Base-by-base conservation (phyloP, 768 basidiomycete species). In the Gloeopeniophorella convolvens region DNA sequence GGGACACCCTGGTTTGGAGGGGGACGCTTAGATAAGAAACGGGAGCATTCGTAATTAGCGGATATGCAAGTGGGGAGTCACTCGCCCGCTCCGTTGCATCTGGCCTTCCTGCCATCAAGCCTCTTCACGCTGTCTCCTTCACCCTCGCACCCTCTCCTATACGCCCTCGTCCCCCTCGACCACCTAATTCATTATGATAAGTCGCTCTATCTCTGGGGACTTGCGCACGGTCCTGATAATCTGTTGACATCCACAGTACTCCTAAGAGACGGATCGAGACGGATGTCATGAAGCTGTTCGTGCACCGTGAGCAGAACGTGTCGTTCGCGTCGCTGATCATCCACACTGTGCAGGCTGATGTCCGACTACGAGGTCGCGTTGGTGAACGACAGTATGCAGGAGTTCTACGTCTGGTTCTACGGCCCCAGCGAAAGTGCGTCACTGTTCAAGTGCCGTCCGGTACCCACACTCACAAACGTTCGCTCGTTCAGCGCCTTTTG, bases 251-350 rank as follows among this genome's bases (percentile, higher is more conserved):
- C 61, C 69, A 88, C 89, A 82, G 85, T 63, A 83, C 84, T 62
- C 85, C 89, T 55, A 96, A 89, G 70, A 87, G 95, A 54, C 85
- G 95, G 53, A 94, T 96, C 67, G 95, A 98, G 69, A 97, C 93
- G 42, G 96, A 99, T 75, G 95, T 99, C 45, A 96, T 97, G 95
- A 98, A 97, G 74, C 73, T 99, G 95, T 95, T 66, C 64, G 80
- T 69, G 5, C 26, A 4, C 35, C 15, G n/a, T 10, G 31, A 37
- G 27, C 26, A 3, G 33, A 9, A 1, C 23, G 2, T n/a, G n/a
- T 27, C 24, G n/a, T 6, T 26, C 15, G 4, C n/a, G 13, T 9
- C 21, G 40, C 53, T 55, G 12, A 56, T 40, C 23, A 4, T 28
- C 3, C 15, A 4, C 30, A 5, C n/a, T 30, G 28, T 55, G 3